Conservation (phyloP, 2,329 filamentous ascomycete genomes). For the Microdochium nivale region DNA sequence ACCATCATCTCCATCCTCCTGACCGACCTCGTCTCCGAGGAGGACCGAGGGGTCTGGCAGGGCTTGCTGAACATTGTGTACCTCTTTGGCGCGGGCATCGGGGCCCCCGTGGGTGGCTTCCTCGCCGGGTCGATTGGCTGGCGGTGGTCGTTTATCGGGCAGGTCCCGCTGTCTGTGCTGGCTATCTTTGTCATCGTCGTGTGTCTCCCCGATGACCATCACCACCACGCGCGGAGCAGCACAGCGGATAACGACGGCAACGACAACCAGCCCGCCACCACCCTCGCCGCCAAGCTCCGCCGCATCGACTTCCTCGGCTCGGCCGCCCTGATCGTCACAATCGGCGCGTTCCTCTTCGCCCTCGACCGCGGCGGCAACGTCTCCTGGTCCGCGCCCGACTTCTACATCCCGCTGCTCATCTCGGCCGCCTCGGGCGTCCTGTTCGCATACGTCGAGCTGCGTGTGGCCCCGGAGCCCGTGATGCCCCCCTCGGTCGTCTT, state of each 20-base stretch:
- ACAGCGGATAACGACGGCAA: neutral
- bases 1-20: slow-evolving; percentile 46
- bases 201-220: slow-evolving; percentile 36
- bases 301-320: slow-evolving; percentile 23
- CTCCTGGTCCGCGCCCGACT: slow-evolving; percentile 43
- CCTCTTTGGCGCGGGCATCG: slow-evolving; percentile 46
- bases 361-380: slow-evolving; percentile 54
- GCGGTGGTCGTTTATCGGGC: slow-evolving; percentile 53
- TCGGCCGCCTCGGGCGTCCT: slow-evolving; percentile 40
- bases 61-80: slow-evolving; percentile 56
- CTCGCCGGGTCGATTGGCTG: slow-evolving; percentile 52
- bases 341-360: slow-evolving; percentile 38
- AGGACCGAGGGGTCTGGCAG: slow-evolving; percentile 54
- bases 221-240: neutral
- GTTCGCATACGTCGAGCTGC: slow-evolving; percentile 50
- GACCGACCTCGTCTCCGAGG: slow-evolving; percentile 49
- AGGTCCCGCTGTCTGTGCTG: slow-evolving; percentile 48
- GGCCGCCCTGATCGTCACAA: slow-evolving; percentile 15
- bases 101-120: slow-evolving; percentile 43
- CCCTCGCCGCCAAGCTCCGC: slow-evolving; percentile 46
- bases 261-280: slow-evolving; percentile 42
- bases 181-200: slow-evolving; percentile 42
- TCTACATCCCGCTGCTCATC: slow-evolving; percentile 38
- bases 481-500: slow-evolving; percentile 54
- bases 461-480: slow-evolving; percentile 49